These are phyloP conservation scores for Mortierella sp. DNA, from an alignment of 371 early-diverging fungal genomes.

Conservation along the genomic window DNA sequence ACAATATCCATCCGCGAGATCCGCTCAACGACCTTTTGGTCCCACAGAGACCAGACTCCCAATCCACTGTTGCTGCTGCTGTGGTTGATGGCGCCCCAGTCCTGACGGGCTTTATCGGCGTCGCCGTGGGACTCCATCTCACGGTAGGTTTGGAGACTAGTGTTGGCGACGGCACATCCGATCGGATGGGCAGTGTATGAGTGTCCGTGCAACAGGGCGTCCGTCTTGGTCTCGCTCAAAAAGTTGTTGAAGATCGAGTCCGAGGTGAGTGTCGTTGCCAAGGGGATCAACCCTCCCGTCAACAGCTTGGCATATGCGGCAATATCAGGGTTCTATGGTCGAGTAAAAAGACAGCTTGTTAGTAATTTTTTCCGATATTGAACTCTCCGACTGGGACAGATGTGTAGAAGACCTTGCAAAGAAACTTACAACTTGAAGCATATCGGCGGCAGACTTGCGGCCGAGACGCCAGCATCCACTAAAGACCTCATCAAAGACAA, in stretches of 20 bases:
- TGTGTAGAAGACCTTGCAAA: neutral
- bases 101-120: conserved; percentile 60
- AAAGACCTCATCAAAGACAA: conserved; percentile 90
- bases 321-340: conserved; percentile 76
- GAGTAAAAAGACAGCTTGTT: conserved; percentile 2
- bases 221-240: conserved; percentile 73
- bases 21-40: conserved; percentile 61
- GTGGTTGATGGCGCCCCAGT: conserved; percentile 57
- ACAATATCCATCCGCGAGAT: conserved; percentile 71
- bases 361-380: conserved; percentile 11
- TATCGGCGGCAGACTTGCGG: conserved; percentile 70
- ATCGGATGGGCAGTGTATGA: conserved; percentile 91
- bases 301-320: conserved; percentile 84
- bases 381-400: neutral
- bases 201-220: conserved; percentile 87
- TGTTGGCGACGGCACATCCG: conserved; percentile 82
- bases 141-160: conserved; percentile 69
- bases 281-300: conserved; percentile 84
- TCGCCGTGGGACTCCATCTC: conserved; percentile 58
- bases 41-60: conserved; percentile 72
- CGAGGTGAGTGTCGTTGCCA: conserved; percentile 80
- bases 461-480: conserved; percentile 86
- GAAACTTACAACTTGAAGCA: conserved; percentile 73
- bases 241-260: conserved; percentile 78
- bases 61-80: neutral